Conservation (phyloP, 148 eudicot species). For the Camellia sinensis region DNA sequence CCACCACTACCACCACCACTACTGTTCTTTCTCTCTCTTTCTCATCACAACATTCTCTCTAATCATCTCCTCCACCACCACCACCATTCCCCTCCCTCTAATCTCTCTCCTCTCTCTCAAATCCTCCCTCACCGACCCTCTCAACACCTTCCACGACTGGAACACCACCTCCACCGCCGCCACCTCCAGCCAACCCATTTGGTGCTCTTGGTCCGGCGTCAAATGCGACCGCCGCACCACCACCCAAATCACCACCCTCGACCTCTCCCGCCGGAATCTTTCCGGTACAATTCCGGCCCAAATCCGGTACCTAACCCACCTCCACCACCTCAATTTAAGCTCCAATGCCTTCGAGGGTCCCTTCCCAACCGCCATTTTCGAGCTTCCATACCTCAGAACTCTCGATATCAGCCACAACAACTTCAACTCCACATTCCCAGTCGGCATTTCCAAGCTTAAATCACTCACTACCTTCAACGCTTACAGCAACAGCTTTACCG, state of each 20-base stretch:
- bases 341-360: slow-evolving; percentile 52
- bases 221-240: slow-evolving; percentile 39
- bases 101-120: slow-evolving; percentile 64
- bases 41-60: slow-evolving; percentile 14
- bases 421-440: slow-evolving; percentile 65
- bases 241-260: slow-evolving; percentile 39
- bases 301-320: slow-evolving; percentile 38
- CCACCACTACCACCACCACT: background rate
- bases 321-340: slow-evolving; percentile 66
- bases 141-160: slow-evolving; percentile 57
- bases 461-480: slow-evolving; percentile 48
- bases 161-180: slow-evolving; percentile 29
- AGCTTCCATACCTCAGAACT: slow-evolving; percentile 43
- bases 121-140: slow-evolving; percentile 69
- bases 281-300: slow-evolving; percentile 59
- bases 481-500: slow-evolving; percentile 79
- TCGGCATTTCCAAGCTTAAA: slow-evolving; percentile 57
- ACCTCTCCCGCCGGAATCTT: slow-evolving; percentile 62
- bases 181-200: slow-evolving; percentile 28
- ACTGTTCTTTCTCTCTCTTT: slow-evolving; percentile 9
- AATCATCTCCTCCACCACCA: slow-evolving; percentile 10
- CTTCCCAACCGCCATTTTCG: slow-evolving; percentile 46
- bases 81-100: slow-evolving; percentile 35
- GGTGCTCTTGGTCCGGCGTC: slow-evolving; percentile 88
- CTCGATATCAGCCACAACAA: slow-evolving; percentile 74